Conservation (phyloP, 306 rosid genomes). For the Mimosa bimucronata region DNA sequence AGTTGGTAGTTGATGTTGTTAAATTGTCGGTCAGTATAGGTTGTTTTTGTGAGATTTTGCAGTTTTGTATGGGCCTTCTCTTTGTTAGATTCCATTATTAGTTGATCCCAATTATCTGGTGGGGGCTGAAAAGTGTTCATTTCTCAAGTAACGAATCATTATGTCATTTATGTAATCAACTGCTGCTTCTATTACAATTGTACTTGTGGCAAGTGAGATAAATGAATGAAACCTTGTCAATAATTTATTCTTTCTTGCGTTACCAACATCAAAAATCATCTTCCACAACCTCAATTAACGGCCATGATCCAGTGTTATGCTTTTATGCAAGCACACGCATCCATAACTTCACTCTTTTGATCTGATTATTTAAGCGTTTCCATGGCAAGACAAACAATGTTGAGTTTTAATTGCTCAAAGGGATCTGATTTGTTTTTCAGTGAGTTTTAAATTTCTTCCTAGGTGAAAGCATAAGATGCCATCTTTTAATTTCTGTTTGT, state of each 20-base stretch:
- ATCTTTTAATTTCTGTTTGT: constrained; percentile 24
- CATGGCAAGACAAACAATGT: constrained; percentile 8
- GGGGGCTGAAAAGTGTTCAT: constrained; percentile 44
- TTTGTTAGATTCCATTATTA: constrained; percentile 45
- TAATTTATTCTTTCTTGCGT: constrained; percentile 4
- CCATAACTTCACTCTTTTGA: neutral
- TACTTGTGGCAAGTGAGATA: constrained; percentile 12
- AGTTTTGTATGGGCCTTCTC: constrained; percentile 37
- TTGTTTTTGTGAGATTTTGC: constrained; percentile 58
- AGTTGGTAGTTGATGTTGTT: constrained; percentile 42
- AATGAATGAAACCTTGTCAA: constrained; percentile 7
- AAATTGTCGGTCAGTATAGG: constrained; percentile 36
- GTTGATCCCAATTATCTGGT: constrained; percentile 52
- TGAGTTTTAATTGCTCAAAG: neutral
- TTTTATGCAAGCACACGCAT: constrained; percentile 7
- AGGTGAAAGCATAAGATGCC: constrained; percentile 30
- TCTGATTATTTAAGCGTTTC: neutral
- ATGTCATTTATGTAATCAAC: constrained; percentile 14
- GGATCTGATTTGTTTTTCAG: neutral
- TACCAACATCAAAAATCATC: constrained; percentile 23
- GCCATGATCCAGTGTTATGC: neutral
- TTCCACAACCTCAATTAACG: neutral
- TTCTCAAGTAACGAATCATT: constrained; percentile 25
- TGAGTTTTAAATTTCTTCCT: neutral
- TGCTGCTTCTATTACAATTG: constrained; percentile 3